phyloP scores from a whole-genome alignment of 2,329 filamentous ascomycete species.

The Drechslerella coelobrocha region DNA sequence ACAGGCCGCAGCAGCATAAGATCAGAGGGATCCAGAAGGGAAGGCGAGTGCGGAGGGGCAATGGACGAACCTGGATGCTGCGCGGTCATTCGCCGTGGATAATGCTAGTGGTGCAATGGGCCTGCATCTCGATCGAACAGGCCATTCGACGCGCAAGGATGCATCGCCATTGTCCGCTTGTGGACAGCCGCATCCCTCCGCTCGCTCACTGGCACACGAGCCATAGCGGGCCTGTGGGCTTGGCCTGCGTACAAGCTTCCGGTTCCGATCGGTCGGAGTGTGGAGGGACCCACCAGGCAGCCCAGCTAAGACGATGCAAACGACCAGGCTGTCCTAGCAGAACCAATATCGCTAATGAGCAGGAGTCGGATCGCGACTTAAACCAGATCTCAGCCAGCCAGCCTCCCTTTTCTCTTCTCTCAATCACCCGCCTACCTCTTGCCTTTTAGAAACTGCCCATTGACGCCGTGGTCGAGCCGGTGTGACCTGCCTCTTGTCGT shows the following conservation, averaged over 20 bases:
- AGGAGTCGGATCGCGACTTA: background rate
- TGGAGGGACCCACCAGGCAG: background rate
- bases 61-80: background rate
- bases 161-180: background rate
- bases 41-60: constrained; percentile 1
- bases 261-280: constrained; percentile 17
- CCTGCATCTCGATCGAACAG: constrained; percentile 2
- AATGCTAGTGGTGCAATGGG: background rate
- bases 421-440: background rate
- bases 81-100: constrained; percentile 1
- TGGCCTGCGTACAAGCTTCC: constrained; percentile 27
- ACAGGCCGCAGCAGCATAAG: background rate
- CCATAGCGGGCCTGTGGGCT: background rate
- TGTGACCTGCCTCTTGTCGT: too few relatives aligned
- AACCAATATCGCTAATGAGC: background rate
- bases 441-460: too few relatives aligned
- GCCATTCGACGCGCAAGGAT: background rate
- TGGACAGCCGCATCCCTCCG: background rate
- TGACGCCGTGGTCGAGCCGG: too few relatives aligned
- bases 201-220: background rate
- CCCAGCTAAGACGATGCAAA: background rate
- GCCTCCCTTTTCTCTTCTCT: background rate
- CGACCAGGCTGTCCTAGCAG: constrained; percentile 4
- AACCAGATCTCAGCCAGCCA: background rate
- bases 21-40: background rate